A percentile compares a stretch with the other conserved stretches of the same genome.
Evolutionary conservation across 306 rosid species (phyloP).

Genomic region (Comarum palustre): DNA sequence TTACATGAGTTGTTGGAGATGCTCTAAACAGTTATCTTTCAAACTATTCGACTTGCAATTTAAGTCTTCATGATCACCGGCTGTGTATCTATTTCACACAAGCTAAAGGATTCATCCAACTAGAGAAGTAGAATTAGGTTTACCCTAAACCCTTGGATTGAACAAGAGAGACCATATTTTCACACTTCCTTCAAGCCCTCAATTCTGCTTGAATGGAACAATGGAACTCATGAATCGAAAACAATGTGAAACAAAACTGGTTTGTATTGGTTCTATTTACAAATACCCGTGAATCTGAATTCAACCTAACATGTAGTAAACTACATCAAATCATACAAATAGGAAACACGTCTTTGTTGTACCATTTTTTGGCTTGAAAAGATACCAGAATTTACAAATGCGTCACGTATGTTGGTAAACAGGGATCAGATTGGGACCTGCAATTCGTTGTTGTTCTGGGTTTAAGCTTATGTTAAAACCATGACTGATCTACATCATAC

Average conservation of each 20-base stretch:
- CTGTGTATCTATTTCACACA: background rate
- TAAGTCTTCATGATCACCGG: background rate
- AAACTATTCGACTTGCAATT: background rate
- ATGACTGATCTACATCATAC: background rate
- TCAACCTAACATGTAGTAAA: background rate
- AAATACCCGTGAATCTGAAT: background rate
- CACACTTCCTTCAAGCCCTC: background rate
- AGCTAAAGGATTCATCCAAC: background rate
- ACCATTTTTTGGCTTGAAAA: background rate
- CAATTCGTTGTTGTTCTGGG: conserved; percentile 1
- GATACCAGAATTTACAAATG: background rate
- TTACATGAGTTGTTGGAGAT: too few species aligned
- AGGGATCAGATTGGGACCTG: background rate
- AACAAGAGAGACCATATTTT: background rate
- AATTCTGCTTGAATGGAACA: background rate
- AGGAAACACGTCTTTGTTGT: background rate
- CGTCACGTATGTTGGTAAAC: background rate
- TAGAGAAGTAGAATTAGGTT: background rate
- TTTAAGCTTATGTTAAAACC: background rate
- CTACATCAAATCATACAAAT: background rate
- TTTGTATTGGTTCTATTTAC: background rate
- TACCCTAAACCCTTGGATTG: background rate
- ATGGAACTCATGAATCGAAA: background rate
- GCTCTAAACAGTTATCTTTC: background rate
- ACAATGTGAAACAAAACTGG: background rate